Evolutionary conservation across 2,329 filamentous ascomycete species (phyloP).

Genomic region (Exophiala calicioides): DNA sequence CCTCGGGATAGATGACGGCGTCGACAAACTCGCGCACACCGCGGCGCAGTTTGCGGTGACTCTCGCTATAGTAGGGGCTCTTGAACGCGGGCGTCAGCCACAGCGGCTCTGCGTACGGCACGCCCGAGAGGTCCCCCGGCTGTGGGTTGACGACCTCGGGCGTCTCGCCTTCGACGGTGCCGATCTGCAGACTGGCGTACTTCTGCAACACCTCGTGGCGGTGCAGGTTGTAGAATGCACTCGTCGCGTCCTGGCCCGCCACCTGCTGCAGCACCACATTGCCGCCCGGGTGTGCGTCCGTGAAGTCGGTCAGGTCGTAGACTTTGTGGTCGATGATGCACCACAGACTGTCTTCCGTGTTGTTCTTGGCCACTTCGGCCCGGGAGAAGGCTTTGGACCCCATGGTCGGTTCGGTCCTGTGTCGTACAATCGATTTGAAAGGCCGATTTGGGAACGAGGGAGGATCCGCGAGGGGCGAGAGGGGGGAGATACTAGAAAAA

Average conservation of each 20-base stretch:
- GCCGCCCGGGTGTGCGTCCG: conserved; percentile 59
- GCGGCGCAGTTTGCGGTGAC: conserved; percentile 66
- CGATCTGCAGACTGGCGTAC: conserved; percentile 73
- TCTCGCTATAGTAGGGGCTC: conserved; percentile 68
- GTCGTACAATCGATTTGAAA: neutral
- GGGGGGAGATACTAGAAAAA: too few relatives aligned
- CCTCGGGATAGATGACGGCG: conserved; percentile 62
- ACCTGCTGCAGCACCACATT: conserved; percentile 43
- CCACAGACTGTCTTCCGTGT: conserved; percentile 53
- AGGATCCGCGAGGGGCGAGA: too few relatives aligned
- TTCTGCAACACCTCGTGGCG: conserved; percentile 84
- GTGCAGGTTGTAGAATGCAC: conserved; percentile 76
- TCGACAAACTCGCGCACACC: conserved; percentile 66
- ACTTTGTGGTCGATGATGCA: conserved; percentile 61
- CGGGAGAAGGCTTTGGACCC: conserved; percentile 23
- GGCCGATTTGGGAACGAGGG: neutral
- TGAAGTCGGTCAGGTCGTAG: conserved; percentile 60
- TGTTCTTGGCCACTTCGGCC: conserved; percentile 52
- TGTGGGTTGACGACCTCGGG: conserved; percentile 70
- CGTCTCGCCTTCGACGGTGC: conserved; percentile 72
- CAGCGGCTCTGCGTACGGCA: conserved; percentile 82
- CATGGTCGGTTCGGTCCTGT: neutral
- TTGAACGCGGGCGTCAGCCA: conserved; percentile 79
- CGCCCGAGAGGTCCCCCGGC: conserved; percentile 70
- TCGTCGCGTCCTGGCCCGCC: conserved; percentile 46